Evolutionary conservation across 345 rosid species (phyloP).

Genomic region (Populus pruinosa): DNA sequence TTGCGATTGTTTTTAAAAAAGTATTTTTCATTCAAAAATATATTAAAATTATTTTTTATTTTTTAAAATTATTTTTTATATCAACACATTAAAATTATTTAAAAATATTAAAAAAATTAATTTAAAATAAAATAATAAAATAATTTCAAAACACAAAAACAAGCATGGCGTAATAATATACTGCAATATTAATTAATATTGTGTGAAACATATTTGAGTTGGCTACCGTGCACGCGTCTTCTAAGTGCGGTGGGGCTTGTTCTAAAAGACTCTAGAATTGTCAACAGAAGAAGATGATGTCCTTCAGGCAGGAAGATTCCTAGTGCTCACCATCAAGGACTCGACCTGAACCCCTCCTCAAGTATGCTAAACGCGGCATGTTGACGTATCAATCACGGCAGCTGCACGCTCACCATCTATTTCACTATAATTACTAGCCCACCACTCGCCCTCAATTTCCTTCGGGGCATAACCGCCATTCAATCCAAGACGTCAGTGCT

Average conservation of each 20-base stretch:
- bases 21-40: no score
- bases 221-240: background rate
- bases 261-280: constrained; percentile 9
- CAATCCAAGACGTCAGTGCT: constrained; percentile 10
- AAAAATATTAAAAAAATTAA: no score
- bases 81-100: no score
- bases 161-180: no score
- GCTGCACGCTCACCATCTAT: background rate
- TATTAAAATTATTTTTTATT: no score
- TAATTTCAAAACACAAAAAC: no score
- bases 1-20: no score
- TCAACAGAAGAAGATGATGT: background rate
- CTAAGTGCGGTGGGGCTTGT: background rate
- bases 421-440: background rate
- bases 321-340: background rate
- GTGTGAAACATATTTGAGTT: no score
- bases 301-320: background rate
- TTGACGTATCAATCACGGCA: constrained; percentile 13
- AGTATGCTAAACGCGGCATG: constrained; percentile 31
- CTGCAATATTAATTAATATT: no score
- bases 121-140: no score
- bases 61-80: no score
- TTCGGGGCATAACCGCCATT: constrained; percentile 27
- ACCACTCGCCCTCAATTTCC: constrained; percentile 3
- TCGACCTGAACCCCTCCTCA: background rate